phyloP scores from a whole-genome alignment of 2,329 filamentous ascomycete species.

The Fusarium sambucinum region DNA sequence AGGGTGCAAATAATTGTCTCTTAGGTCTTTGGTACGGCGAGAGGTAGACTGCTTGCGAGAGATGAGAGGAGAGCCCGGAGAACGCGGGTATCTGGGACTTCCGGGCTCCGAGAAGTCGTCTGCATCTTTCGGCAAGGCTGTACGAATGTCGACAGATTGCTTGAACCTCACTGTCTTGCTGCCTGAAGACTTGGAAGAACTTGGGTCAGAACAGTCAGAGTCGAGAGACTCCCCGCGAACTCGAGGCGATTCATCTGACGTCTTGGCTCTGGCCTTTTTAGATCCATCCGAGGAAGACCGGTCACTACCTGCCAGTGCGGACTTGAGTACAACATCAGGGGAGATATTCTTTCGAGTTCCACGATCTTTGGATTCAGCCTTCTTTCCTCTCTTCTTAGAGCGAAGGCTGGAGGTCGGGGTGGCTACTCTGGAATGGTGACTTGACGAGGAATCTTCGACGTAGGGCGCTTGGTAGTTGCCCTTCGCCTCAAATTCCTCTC shows the following conservation, averaged over 20 bases:
- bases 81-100: slow-evolving; percentile 6
- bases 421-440: slow-evolving; percentile 7
- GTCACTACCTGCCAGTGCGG: slow-evolving; percentile 10
- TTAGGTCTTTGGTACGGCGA: background rate
- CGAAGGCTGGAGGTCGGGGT: background rate
- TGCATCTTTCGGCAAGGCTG: slow-evolving; percentile 17
- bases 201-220: slow-evolving; percentile 39
- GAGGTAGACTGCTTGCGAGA: slow-evolving; percentile 9
- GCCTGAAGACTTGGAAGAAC: slow-evolving; percentile 41
- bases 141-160: slow-evolving; percentile 37
- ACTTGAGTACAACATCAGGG: slow-evolving; percentile 5
- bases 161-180: slow-evolving; percentile 49
- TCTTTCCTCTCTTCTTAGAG: background rate
- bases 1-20: slow-evolving; percentile 19
- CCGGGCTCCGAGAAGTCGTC: slow-evolving; percentile 32
- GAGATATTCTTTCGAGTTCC: background rate
- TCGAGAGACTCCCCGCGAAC: slow-evolving; percentile 25
- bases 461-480: slow-evolving; percentile 46
- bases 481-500: background rate
- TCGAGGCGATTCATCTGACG: background rate
- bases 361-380: background rate
- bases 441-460: slow-evolving; percentile 45
- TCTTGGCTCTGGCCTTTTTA: slow-evolving; percentile 1
- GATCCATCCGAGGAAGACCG: slow-evolving; percentile 18
- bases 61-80: slow-evolving; percentile 35